Evolutionary conservation across 306 rosid species (phyloP).

Genomic region (Corylus heterophylla): DNA sequence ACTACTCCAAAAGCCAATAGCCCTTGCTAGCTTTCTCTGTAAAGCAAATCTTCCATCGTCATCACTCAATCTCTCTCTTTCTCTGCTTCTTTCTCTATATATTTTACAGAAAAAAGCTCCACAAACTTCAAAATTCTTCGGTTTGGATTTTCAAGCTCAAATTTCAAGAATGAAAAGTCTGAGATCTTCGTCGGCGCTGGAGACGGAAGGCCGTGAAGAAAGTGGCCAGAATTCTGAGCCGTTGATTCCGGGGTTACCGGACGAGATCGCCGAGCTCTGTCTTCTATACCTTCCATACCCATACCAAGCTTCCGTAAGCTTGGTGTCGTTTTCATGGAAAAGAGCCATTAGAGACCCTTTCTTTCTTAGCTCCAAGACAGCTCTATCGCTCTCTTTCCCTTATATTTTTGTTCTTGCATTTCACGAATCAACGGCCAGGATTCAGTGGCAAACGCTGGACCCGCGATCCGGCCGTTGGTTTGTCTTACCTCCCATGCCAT

Average conservation of each 20-base stretch:
- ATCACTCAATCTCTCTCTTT: not conserved
- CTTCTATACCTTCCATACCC: conserved; percentile 72
- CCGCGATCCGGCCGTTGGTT: conserved; percentile 66
- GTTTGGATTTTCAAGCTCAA: not conserved
- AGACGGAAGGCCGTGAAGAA: not conserved
- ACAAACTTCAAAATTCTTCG: not conserved
- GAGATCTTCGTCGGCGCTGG: conserved; percentile 2
- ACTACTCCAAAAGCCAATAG: not conserved
- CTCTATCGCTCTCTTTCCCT: conserved; percentile 36
- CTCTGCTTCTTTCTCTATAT: not conserved
- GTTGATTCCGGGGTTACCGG: conserved; percentile 61
- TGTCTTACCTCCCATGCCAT: conserved; percentile 49
- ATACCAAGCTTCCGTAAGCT: conserved; percentile 50
- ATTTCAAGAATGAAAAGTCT: conserved; percentile 20
- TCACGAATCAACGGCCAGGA: conserved; percentile 35
- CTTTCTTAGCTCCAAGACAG: conserved; percentile 34
- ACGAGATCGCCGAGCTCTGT: conserved; percentile 63
- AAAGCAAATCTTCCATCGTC: not conserved
- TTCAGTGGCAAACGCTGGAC: conserved; percentile 68
- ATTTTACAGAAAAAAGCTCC: not conserved
- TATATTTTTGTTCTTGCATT: conserved; percentile 49
- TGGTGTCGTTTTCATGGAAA: conserved; percentile 67
- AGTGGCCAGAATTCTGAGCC: conserved; percentile 14
- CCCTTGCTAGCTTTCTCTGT: not conserved
- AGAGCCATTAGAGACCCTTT: conserved; percentile 42